A percentile compares a stretch with the other conserved stretches of the same genome.
Conservation (phyloP, 371 early-diverging fungal species). For the Rhizopus arrhizus region DNA sequence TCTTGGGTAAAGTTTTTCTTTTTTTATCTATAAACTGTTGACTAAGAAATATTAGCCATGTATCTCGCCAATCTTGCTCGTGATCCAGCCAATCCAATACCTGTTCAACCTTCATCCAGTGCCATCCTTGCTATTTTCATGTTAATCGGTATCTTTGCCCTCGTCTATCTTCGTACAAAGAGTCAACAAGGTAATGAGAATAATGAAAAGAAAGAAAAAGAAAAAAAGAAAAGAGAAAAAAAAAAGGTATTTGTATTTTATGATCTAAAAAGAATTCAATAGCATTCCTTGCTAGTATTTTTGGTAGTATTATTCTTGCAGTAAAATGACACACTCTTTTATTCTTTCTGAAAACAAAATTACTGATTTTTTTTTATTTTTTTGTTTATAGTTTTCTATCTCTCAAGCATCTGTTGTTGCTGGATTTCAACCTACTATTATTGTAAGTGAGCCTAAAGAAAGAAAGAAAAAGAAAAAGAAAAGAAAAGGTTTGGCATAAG, state of each 20-base stretch:
- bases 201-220: too few relatives aligned
- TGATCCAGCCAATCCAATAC: slow-evolving; percentile 25
- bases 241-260: too few relatives aligned
- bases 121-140: slow-evolving; percentile 40
- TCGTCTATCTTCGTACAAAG: slow-evolving; percentile 39
- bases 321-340: slow-evolving; percentile 19
- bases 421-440: slow-evolving; percentile 28
- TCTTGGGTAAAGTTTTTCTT: slow-evolving; percentile 16
- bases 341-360: neutral
- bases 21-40: too few relatives aligned
- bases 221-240: too few relatives aligned
- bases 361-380: neutral
- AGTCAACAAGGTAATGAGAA: slow-evolving; percentile 37
- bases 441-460: slow-evolving; percentile 23
- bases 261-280: neutral
- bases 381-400: slow-evolving; percentile 31
- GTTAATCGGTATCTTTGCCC: slow-evolving; percentile 39
- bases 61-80: slow-evolving; percentile 41
- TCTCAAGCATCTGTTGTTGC: slow-evolving; percentile 35
- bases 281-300: slow-evolving; percentile 46
- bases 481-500: too few relatives aligned
- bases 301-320: slow-evolving; percentile 38
- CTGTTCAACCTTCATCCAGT: slow-evolving; percentile 41
- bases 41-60: slow-evolving; percentile 24
- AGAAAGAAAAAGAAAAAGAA: neutral